A percentile compares a stretch with the other conserved stretches of the same genome.
Conservation (phyloP, 805 yeast genomes). For the Myxozyma melibiosi region DNA sequence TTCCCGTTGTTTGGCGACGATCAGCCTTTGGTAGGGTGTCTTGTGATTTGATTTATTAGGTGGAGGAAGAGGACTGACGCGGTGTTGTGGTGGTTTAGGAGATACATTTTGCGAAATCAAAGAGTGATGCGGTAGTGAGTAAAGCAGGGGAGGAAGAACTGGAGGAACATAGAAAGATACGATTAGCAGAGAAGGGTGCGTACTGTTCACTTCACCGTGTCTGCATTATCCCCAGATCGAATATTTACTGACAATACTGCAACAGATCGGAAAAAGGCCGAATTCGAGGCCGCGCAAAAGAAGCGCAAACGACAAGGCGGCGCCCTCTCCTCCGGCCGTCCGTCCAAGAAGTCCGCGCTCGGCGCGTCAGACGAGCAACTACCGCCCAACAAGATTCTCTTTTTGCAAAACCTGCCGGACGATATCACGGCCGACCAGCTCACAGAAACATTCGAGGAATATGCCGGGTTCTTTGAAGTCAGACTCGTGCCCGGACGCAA, state of each 20-base stretch:
- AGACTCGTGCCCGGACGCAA: constrained; percentile 67
- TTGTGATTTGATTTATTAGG: no score
- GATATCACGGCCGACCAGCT: constrained; percentile 49
- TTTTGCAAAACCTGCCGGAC: constrained; percentile 65
- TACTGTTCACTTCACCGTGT: background rate
- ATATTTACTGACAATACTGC: background rate
- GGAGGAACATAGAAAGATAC: constrained; percentile 33
- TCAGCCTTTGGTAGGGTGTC: constrained; percentile 47
- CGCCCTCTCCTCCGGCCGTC: constrained; percentile 15
- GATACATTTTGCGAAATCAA: constrained; percentile 48
- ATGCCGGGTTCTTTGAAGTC: constrained; percentile 64
- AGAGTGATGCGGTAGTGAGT: constrained; percentile 48
- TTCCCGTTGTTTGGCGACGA: constrained; percentile 49
- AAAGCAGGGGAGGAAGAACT: constrained; percentile 35
- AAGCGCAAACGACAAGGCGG: constrained; percentile 33
- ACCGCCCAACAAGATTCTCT: constrained; percentile 71
- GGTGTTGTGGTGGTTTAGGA: constrained; percentile 15
- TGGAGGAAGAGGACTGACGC: no score
- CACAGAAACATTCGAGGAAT: constrained; percentile 50
- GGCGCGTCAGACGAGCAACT: constrained; percentile 38
- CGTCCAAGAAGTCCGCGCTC: constrained; percentile 26
- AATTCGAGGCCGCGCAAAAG: constrained; percentile 27
- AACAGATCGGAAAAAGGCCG: constrained; percentile 22
- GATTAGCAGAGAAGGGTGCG: constrained; percentile 29
- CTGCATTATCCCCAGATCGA: background rate